These are phyloP conservation scores for Buxus sempervirens DNA, from an alignment of 164 flowering plant species.

Conservation along the genomic window DNA sequence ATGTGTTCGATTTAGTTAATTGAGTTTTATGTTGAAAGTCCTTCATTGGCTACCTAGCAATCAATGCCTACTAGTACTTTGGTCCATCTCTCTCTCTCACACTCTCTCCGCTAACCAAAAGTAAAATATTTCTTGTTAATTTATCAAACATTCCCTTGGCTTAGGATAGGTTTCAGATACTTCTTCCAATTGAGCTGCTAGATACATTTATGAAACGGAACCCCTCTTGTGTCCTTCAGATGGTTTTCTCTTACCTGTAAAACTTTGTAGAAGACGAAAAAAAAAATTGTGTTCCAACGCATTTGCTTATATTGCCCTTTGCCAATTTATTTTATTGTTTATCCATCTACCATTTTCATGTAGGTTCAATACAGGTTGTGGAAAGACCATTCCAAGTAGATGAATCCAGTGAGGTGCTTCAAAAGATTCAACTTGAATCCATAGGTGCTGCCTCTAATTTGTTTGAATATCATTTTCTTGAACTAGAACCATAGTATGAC, in stretches of 20 bases:
- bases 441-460: slow-evolving; percentile 35
- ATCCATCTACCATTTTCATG: slow-evolving; percentile 12
- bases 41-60: too few species aligned
- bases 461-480: neutral
- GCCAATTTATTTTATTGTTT: neutral
- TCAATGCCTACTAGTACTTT: too few species aligned
- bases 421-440: slow-evolving; percentile 44
- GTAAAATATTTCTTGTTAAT: too few species aligned
- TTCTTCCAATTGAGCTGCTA: too few species aligned
- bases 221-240: neutral
- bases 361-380: slow-evolving; percentile 18
- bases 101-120: too few species aligned
- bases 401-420: slow-evolving; percentile 43
- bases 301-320: neutral
- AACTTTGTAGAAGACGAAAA: neutral
- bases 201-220: neutral
- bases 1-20: too few species aligned
- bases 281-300: too few species aligned
- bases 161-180: too few species aligned
- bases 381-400: slow-evolving; percentile 38
- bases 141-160: too few species aligned
- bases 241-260: neutral
- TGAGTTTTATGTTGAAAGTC: too few species aligned
- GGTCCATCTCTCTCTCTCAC: too few species aligned
- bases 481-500: too few species aligned